phyloP scores from a whole-genome alignment of 305 asterid genomes.

The Fraxinus sp. region DNA sequence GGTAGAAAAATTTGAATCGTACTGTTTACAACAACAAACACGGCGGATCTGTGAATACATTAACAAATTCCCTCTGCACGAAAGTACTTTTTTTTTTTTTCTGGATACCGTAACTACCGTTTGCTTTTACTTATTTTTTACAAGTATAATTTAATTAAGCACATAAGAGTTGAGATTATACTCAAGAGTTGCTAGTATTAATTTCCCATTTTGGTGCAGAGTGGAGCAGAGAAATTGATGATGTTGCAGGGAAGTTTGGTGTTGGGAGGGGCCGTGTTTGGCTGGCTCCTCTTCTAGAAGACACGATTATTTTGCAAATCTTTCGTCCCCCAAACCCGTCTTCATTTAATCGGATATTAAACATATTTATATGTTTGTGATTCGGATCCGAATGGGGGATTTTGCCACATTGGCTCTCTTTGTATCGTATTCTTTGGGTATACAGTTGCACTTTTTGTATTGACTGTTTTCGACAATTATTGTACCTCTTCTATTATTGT shows the following conservation, averaged over 20 bases:
- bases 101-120: not conserved
- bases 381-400: constrained; percentile 26
- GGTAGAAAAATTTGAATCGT: not conserved
- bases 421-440: constrained; percentile 22
- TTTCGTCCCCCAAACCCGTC: constrained; percentile 14
- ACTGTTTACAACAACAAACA: not conserved
- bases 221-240: constrained; percentile 67
- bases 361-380: constrained; percentile 26
- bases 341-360: constrained; percentile 14
- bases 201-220: constrained; percentile 39
- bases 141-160: not conserved
- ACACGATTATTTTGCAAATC: not conserved
- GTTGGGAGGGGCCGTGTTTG: constrained; percentile 47
- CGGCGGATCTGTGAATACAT: not conserved
- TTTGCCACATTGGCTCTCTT: constrained; percentile 20
- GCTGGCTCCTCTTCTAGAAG: constrained; percentile 48
- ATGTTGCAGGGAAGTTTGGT: constrained; percentile 43
- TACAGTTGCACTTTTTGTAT: not conserved
- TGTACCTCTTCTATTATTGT: constrained; percentile 6
- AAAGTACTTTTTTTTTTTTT: not conserved
- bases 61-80: not conserved
- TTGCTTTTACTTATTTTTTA: not conserved
- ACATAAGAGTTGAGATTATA: not conserved
- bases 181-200: too few species aligned
- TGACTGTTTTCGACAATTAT: constrained; percentile 1